Base-by-base conservation (phyloP, 805 yeast genomes). In the Metschnikowia similis region DNA sequence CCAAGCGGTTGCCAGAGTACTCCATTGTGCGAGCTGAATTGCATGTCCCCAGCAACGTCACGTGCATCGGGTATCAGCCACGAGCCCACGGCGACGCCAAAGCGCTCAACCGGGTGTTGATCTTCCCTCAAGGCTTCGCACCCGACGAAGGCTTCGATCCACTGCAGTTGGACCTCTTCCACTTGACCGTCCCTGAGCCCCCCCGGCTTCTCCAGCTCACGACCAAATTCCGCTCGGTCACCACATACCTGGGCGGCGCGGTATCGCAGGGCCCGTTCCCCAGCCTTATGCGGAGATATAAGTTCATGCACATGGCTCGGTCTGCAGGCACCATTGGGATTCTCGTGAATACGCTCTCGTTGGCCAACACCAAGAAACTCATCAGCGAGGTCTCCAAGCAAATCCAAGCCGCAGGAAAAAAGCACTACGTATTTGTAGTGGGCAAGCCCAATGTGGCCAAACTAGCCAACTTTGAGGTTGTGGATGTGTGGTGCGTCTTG, bases 391-490 rank as follows among this genome's bases (percentile, higher is more conserved):
- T 90, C 7, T 78, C 81, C 13, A 64, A 71, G 27, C 77, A 85
- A 66, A 81, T 94, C 50, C 78, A 75, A 46, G 75, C 72, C 3
- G 90, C 92, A 0, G 97, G 88, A 1, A 94, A 94, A 68, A 94
- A 94, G 62, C 92, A 88, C 56, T 94, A 94, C 63, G 79, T 89
- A 63, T 90, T 94, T 70, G 98, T 91, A 3, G 98, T 94, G 4
- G 99, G 99, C 9, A 94, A 94, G 66, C 98, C 98, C 8, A 94
- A 94, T 62, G 97, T 94, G 16, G 96, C 99, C 27, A 94, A 94
- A 62, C 73, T 94, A 46, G 99, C 98, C 8, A 94, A 94, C 65
- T 94, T 94, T 64, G 99, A 92, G 54, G 84, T 82, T n/a, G 80
- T 94, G 11, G 98, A 94, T 58, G 78, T 88, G 21, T 94, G 99